Evolutionary conservation across 2,329 filamentous ascomycete species (phyloP), one percentile per base, ranked within the genome.

Genomic region (Ophiocordyceps unilateralis): DNA sequence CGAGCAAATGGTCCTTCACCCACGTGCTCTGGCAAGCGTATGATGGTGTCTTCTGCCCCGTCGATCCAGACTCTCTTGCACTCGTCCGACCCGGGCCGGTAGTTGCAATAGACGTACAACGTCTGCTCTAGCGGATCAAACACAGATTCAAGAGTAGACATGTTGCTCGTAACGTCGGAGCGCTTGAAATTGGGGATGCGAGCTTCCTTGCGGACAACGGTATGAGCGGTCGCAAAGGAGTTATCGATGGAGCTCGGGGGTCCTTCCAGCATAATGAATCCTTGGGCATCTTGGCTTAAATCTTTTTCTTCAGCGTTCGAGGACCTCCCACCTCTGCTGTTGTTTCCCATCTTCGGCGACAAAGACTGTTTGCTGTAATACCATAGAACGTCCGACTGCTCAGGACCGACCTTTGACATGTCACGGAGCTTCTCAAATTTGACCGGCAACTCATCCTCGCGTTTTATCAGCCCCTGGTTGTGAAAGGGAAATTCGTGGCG

Each of bases 91-190:
- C 24, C 32, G 12, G 41, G 4, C 5, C n/a, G 21, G 17, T 26
- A 28, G 23, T 42, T 42, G 34, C 41, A 42, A 32, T 42, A 42
- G n/a, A 42, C 23, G 23, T 42, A 17, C n/a, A 42, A 17, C 10
- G 32, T 42, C 34, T 42, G 32, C 23, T 42, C 32, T 14, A 28
- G 14, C 12, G 24, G 32, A 8, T 42, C 41, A 26, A 42, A 42
- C 4, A 42, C 41, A 2, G 41, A 38, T 6, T 26, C 21, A 4
- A 42, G 21, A 10, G 28, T 4, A 3, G 41, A 38, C 2, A 10
- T 23, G 22, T 42, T 42, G 32, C 10, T 38, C 2, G 41, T 42
- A 7, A 42, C 14, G 3, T 17, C 32, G n/a, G 41, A 39, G 6
- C 34, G 41, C 30, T 39, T 42, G 34, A 28, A 15, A 4, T 12